Evolutionary conservation across 148 eudicot genomes (phyloP), one percentile per base, ranked within the genome.

Genomic region (Silene uniflora): DNA sequence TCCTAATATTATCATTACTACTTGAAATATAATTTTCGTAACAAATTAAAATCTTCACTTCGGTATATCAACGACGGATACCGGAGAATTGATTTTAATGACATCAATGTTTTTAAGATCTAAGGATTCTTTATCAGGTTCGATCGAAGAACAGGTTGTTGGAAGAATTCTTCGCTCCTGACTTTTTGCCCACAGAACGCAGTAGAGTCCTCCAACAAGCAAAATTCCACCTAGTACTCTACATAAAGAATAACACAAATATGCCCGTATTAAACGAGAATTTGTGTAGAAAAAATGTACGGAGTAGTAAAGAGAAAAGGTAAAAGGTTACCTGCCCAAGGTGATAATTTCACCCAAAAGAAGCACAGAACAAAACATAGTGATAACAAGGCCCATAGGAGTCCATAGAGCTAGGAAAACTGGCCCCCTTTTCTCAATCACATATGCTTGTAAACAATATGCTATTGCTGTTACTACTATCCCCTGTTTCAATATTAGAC

Each of bases 401-500:
- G 91, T 87, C 76, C 93, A 87, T 84, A 86, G 77, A 18, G 95
- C 88, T 21, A 88, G 77, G 72, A 83, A 93, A 10, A 93, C 98
- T 7, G 98, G 96, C 0, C 98, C 98, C 71, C 86, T 90, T 88
- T 89, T 92, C 86, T 92, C 90, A 32, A 93, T 86, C 25, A 91
- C 95, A 89, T 88, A 93, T 77, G 94, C 79, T 84, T 93, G 98
- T 49, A 93, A 76, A 69, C 82, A 91, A 76, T 84, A 93, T 72
- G 97, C 82, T 8, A 91, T 42, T n/a, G 89, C 98, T 8, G 94
- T 93, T 75, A 91, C 94, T 76, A 89, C 85, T 29, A 93, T 76
- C 67, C 94, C 98, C 98, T 93, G 84, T 72, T 83, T 7, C 70
- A 62, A 39, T 27, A 21, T 35, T 42, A 10, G 0, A 44, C 17